Percentiles rank a stretch among this genome's conserved stretches.
phyloP scores from a whole-genome alignment of 805 yeast species.

The Suhomyces kilbournensis region DNA sequence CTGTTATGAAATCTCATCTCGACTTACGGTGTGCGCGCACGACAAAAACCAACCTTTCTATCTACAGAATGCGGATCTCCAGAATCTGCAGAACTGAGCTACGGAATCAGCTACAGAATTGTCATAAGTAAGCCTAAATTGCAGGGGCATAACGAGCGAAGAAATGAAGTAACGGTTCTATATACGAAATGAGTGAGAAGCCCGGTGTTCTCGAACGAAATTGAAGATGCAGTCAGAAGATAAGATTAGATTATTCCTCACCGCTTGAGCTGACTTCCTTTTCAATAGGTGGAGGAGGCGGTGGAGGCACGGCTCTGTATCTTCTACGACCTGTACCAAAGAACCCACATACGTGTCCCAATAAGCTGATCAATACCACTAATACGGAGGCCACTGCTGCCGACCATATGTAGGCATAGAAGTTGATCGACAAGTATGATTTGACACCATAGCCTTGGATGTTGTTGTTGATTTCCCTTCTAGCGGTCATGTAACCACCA shows the following conservation, averaged over 20 bases:
- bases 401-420: conserved; percentile 65
- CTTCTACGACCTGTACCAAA: conserved; percentile 30
- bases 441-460: conserved; percentile 50
- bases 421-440: conserved; percentile 48
- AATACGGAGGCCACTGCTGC: conserved; percentile 43
- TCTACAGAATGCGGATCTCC: too few relatives aligned
- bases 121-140: background rate
- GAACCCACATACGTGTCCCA: conserved; percentile 43
- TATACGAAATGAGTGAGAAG: background rate
- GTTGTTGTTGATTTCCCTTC: conserved; percentile 49
- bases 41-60: background rate
- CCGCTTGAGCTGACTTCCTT: conserved; percentile 8
- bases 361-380: conserved; percentile 27
- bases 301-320: conserved; percentile 18
- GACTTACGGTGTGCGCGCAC: background rate
- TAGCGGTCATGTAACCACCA: conserved; percentile 53
- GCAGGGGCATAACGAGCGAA: background rate
- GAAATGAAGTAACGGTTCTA: background rate
- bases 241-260: background rate
- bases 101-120: background rate
- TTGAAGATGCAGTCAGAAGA: background rate
- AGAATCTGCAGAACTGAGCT: background rate
- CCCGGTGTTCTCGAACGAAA: background rate
- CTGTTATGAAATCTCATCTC: conserved; percentile 1
- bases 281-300: background rate